Evolutionary conservation across 1,284 basidiomycete species (phyloP).

Genomic region (Ceratobasidium theobromae): DNA sequence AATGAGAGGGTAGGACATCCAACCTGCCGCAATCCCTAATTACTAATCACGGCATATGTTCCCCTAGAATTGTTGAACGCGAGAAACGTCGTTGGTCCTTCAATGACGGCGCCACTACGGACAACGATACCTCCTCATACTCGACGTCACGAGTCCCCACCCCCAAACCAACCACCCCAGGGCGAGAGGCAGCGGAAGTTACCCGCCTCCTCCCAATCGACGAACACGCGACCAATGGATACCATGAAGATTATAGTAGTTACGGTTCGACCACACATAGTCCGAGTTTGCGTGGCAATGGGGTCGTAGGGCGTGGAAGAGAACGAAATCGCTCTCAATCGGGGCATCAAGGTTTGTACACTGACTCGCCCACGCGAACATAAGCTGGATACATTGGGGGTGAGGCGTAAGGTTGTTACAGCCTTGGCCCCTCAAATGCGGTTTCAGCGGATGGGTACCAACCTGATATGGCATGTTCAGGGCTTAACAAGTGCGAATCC

Average conservation of each 20-base stretch:
- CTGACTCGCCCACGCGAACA: slow-evolving; percentile 21
- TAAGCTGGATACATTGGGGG: not conserved
- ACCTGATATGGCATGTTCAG: too few species aligned
- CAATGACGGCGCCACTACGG: not conserved
- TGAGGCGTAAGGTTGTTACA: not conserved
- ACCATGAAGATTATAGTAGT: not conserved
- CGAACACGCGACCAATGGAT: not conserved
- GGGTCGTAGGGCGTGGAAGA: slow-evolving; percentile 21
- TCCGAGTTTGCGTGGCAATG: slow-evolving; percentile 5
- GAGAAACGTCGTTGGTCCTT: slow-evolving; percentile 39
- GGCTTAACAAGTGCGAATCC: too few species aligned
- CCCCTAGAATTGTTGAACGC: slow-evolving; percentile 48
- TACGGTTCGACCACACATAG: slow-evolving; percentile 19
- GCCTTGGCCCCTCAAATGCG: too few species aligned
- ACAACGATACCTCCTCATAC: slow-evolving; percentile 18
- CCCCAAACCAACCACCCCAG: slow-evolving; percentile 16
- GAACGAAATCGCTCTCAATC: not conserved
- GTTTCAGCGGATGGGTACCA: too few species aligned
- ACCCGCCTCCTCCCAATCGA: slow-evolving; percentile 20
- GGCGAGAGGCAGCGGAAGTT: slow-evolving; percentile 12
- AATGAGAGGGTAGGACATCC: slow-evolving; percentile 61
- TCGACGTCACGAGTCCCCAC: slow-evolving; percentile 11
- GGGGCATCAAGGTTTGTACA: slow-evolving; percentile 3
- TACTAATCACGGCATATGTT: not conserved
- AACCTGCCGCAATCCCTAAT: not conserved